Evolutionary conservation across 257 asterid species (phyloP).

Genomic region (Leptodermis oblonga): DNA sequence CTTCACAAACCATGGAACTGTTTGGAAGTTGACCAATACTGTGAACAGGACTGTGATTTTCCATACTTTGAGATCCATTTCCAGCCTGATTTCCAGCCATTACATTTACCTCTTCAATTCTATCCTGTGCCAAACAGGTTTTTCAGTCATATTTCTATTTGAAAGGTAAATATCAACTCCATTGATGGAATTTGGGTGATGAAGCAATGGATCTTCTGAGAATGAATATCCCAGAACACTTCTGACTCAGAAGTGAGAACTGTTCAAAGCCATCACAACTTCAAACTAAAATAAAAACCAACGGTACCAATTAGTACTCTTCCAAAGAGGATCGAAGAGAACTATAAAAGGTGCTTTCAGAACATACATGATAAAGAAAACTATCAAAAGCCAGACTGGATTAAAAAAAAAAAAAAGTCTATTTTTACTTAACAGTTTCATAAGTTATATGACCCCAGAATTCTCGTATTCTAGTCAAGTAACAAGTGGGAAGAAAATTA

Average conservation of each 20-base stretch:
- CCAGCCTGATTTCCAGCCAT: constrained; percentile 54
- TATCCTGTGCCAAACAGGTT: constrained; percentile 50
- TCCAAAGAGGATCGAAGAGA: not conserved
- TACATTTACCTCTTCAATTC: constrained; percentile 58
- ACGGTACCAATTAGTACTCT: not conserved
- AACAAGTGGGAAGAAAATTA: not conserved
- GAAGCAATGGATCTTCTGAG: not conserved
- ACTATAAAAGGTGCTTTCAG: not conserved
- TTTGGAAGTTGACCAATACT: constrained; percentile 44
- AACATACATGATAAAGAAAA: not conserved
- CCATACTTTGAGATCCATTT: constrained; percentile 43
- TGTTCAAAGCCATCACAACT: not conserved
- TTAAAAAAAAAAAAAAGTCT: not conserved
- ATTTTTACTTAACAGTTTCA: not conserved
- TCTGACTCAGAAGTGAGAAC: not conserved
- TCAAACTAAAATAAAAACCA: not conserved
- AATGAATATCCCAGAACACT: not conserved
- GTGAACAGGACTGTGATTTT: constrained; percentile 39
- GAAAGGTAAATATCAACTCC: constrained; percentile 7
- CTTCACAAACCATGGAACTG: constrained; percentile 52
- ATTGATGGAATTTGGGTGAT: not conserved
- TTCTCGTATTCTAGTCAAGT: not conserved
- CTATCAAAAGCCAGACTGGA: constrained; percentile 3
- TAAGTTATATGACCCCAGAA: not conserved
- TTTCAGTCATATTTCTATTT: constrained; percentile 1